These are phyloP conservation scores for Ophidiomyces ophidiicola DNA, from an alignment of 2,329 filamentous ascomycete species.

Conservation along the genomic window DNA sequence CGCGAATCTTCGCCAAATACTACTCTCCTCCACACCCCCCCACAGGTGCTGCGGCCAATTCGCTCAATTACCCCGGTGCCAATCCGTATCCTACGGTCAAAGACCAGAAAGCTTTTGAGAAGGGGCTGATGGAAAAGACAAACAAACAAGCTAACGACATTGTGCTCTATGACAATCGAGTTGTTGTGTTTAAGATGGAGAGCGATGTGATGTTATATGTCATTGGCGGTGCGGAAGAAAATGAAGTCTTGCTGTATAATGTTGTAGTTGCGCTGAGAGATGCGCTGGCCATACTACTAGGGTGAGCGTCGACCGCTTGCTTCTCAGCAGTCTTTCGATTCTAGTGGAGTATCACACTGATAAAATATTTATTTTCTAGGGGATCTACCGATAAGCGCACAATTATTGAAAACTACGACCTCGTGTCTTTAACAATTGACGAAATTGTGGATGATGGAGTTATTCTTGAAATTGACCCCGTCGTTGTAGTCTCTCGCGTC, in stretches of 20 bases:
- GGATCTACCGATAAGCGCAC: conserved; percentile 96
- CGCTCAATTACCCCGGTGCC: conserved; percentile 48
- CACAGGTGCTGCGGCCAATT: conserved; percentile 45
- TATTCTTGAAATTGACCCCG: conserved; percentile 92
- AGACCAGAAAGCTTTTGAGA: conserved; percentile 92
- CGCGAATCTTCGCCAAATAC: conserved; percentile 89
- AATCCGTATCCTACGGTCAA: conserved; percentile 82
- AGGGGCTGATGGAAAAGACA: conserved; percentile 89
- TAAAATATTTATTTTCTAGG: conserved; percentile 43
- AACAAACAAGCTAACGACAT: conserved; percentile 92
- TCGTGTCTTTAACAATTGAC: conserved; percentile 85
- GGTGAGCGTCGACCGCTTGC: conserved; percentile 46
- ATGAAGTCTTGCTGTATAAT: conserved; percentile 92
- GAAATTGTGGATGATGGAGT: conserved; percentile 93
- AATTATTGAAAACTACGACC: conserved; percentile 96
- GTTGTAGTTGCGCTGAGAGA: conserved; percentile 85
- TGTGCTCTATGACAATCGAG: conserved; percentile 90
- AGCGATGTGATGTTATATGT: conserved; percentile 95
- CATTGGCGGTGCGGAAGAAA: conserved; percentile 82
- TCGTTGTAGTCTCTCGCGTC: conserved; percentile 82
- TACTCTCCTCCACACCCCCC: conserved; percentile 60
- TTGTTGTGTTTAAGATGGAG: conserved; percentile 96
- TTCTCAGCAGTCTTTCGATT: no score
- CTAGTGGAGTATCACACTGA: no score
- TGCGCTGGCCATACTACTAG: conserved; percentile 78